Evolutionary conservation across 768 basidiomycete species (phyloP), one percentile per base, ranked within the genome.

Genomic region (Myochromella boudieri): DNA sequence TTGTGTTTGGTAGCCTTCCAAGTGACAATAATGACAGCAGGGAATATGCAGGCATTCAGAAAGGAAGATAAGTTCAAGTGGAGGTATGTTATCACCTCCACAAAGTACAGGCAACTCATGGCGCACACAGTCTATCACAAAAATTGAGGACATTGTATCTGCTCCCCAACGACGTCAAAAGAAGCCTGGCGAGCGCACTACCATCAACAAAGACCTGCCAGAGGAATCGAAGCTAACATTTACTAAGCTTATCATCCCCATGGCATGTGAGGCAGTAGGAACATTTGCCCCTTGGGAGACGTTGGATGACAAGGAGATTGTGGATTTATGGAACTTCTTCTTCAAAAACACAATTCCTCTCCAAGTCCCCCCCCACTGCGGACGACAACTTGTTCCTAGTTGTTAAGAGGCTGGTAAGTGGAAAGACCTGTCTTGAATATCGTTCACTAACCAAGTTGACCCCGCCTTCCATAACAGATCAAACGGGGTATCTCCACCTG

Each of bases 121-220:
- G n/a, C n/a, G n/a, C n/a, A n/a, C n/a, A n/a, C n/a, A 43, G 42
- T 43, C 42, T 14, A 33, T 43, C 12, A 24, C 33, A 7, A 44
- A 44, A 20, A 31, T 44, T 20, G 33, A 44, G 36, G 42, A 34
- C 5, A 8, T 44, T 15, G 32, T 34, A n/a, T 17, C 18, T 14
- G 32, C 24, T 7, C 42, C 42, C 8, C 10, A 12, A 4, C 9
- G 17, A 20, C 33, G 14, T 15, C 25, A 36, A 24, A 32, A 21
- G 27, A 44, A 34, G 21, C 14, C 22, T 12, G 27, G 22, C 17
- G 34, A 37, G 4, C 34, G 18, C 3, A 18, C 17, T 17, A 26
- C 10, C 14, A n/a, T n/a, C n/a, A 33, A 31, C 22, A 20, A 20
- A 14, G 42, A 44, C 18, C 22, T 44, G n/a, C 42, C 33, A 3